Evolutionary conservation across 805 yeast genomes (phyloP).

Genomic region (Wickerhamomyces chambardii): DNA sequence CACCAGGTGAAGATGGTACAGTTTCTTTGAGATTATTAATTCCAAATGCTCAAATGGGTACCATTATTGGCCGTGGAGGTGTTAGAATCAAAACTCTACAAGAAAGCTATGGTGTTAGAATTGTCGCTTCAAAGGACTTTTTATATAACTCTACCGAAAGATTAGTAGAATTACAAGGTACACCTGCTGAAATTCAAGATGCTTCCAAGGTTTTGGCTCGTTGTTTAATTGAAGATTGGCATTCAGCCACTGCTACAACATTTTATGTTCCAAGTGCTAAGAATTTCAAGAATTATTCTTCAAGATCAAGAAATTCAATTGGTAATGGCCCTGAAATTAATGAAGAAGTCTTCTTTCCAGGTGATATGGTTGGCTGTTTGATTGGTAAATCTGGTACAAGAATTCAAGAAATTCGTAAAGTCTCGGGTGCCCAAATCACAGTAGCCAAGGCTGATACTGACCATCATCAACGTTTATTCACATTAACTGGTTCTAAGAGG

Average conservation of each 20-base stretch:
- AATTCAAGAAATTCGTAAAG: constrained; percentile 77
- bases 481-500: constrained; percentile 47
- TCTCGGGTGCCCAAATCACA: constrained; percentile 69
- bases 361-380: constrained; percentile 80
- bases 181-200: constrained; percentile 49
- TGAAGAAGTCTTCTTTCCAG: constrained; percentile 52
- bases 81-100: constrained; percentile 72
- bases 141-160: constrained; percentile 79
- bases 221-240: constrained; percentile 68
- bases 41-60: constrained; percentile 83
- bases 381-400: constrained; percentile 83
- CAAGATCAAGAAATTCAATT: constrained; percentile 1
- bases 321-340: constrained; percentile 13
- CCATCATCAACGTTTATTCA: constrained; percentile 57
- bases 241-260: constrained; percentile 53
- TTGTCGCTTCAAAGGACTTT: constrained; percentile 82
- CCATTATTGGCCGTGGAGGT: constrained; percentile 82
- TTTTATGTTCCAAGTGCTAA: constrained; percentile 45
- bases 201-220: constrained; percentile 53
- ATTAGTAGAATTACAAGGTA: constrained; percentile 80
- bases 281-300: constrained; percentile 4
- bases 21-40: constrained; percentile 60
- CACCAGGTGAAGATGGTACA: constrained; percentile 41
- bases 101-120: constrained; percentile 57
- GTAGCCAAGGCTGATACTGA: constrained; percentile 65